Percentiles rank a stretch among this genome's conserved stretches.
Evolutionary conservation across 2,329 filamentous ascomycete species (phyloP).

Genomic region (Neurospora crassa): DNA sequence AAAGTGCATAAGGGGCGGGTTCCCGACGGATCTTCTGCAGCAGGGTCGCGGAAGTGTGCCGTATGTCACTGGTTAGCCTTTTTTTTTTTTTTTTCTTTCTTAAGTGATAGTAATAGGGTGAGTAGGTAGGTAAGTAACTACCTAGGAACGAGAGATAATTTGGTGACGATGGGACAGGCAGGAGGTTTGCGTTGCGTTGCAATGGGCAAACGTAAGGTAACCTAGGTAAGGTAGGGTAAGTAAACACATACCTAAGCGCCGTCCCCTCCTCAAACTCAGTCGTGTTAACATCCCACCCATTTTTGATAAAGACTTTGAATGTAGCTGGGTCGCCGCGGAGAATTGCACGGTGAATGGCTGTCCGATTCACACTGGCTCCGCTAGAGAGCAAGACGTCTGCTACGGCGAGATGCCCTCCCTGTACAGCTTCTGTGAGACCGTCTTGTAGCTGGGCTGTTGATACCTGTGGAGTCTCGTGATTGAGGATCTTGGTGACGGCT

Average conservation of each 20-base stretch:
- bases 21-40: background rate
- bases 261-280: background rate
- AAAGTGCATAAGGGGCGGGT: background rate
- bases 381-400: background rate
- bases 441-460: background rate
- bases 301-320: background rate
- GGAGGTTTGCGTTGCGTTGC: no score
- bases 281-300: background rate
- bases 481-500: background rate
- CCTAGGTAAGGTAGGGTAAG: no score
- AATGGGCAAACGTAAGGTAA: no score
- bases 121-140: no score
- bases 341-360: accelerated
- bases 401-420: background rate
- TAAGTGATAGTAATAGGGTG: no score
- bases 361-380: background rate
- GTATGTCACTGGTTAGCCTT: background rate
- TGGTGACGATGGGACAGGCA: background rate
- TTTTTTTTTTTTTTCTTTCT: no score
- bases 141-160: no score
- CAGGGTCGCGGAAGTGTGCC: background rate
- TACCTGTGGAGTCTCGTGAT: background rate
- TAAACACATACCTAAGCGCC: background rate
- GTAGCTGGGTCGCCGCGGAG: background rate
- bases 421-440: background rate